phyloP scores from a whole-genome alignment of 257 asterid genomes.

The Rehmannia glutinosa region DNA sequence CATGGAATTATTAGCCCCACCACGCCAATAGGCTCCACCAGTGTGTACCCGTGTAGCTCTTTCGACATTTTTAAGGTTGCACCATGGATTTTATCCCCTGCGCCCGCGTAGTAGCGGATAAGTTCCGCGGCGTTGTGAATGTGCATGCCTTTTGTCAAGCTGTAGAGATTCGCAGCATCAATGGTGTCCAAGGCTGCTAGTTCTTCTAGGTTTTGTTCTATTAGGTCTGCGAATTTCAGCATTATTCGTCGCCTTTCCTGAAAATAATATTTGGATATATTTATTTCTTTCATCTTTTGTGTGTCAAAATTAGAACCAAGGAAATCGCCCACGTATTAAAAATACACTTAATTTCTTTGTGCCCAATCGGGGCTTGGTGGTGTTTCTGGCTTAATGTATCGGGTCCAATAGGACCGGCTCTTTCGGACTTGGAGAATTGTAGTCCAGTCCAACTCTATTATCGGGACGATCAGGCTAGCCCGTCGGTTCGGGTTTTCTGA shows the following conservation, averaged over 20 bases:
- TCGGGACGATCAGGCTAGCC: too few relatives aligned
- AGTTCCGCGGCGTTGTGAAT: conserved; percentile 34
- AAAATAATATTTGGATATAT: too few relatives aligned
- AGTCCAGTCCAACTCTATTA: too few relatives aligned
- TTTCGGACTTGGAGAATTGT: too few relatives aligned
- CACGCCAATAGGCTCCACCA: conserved; percentile 58
- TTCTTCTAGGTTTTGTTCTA: conserved; percentile 44
- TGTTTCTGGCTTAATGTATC: too few relatives aligned
- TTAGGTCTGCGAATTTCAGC: conserved; percentile 49
- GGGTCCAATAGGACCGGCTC: too few relatives aligned
- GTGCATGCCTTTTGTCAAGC: conserved; percentile 21
- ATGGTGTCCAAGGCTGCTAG: conserved; percentile 23
- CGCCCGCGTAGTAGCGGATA: conserved; percentile 57
- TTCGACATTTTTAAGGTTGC: conserved; percentile 42
- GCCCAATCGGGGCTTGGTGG: too few relatives aligned
- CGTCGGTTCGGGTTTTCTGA: too few relatives aligned
- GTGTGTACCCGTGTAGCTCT: conserved; percentile 42
- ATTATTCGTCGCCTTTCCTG: conserved; percentile 47
- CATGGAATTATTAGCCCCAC: conserved; percentile 59
- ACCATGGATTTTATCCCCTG: conserved; percentile 61
- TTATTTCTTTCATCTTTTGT: too few relatives aligned
- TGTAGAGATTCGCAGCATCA: conserved; percentile 41
- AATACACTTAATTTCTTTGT: too few relatives aligned
- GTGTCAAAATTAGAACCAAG: too few relatives aligned
- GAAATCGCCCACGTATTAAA: too few relatives aligned